Evolutionary conservation across 345 rosid species (phyloP).

Genomic region (Erysimum cheiranthoides): DNA sequence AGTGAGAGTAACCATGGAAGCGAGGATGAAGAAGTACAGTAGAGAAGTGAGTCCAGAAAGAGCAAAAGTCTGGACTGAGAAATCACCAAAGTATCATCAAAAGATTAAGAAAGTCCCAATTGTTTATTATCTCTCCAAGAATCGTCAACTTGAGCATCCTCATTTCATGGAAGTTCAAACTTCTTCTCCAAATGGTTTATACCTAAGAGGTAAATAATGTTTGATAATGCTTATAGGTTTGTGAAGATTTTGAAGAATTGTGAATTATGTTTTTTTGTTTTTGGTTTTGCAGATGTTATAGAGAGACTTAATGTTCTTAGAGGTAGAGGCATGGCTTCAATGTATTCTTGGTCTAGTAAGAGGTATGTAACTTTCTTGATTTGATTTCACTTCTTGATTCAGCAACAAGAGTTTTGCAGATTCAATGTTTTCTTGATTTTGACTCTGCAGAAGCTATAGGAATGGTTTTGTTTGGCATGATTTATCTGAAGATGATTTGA

Average conservation of each 20-base stretch:
- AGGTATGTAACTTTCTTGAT: conserved; percentile 51
- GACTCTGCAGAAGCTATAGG: conserved; percentile 78
- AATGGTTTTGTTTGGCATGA: conserved; percentile 99
- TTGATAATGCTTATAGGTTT: not conserved
- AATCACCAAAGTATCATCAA: conserved; percentile 84
- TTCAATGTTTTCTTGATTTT: conserved; percentile 6
- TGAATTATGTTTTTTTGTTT: not conserved
- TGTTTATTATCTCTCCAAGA: conserved; percentile 87
- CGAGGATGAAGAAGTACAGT: conserved; percentile 74
- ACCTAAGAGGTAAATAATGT: conserved; percentile 64
- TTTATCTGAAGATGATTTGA: conserved; percentile 79
- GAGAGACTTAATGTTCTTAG: conserved; percentile 87
- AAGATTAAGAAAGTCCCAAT: conserved; percentile 75
- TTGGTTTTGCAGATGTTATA: conserved; percentile 64
- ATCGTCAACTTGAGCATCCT: conserved; percentile 98
- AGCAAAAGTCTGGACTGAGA: conserved; percentile 95
- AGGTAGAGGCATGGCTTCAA: conserved; percentile 92
- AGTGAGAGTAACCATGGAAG: conserved; percentile 53
- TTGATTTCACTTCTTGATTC: not conserved
- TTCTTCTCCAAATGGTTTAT: conserved; percentile 78
- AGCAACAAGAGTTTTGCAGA: not conserved
- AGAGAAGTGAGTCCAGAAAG: conserved; percentile 91
- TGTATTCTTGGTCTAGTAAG: conserved; percentile 95
- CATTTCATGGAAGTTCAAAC: conserved; percentile 91
- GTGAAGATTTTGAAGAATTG: not conserved